phyloP scores from a whole-genome alignment of 805 yeast genomes.

The Candida sphagnicola region DNA sequence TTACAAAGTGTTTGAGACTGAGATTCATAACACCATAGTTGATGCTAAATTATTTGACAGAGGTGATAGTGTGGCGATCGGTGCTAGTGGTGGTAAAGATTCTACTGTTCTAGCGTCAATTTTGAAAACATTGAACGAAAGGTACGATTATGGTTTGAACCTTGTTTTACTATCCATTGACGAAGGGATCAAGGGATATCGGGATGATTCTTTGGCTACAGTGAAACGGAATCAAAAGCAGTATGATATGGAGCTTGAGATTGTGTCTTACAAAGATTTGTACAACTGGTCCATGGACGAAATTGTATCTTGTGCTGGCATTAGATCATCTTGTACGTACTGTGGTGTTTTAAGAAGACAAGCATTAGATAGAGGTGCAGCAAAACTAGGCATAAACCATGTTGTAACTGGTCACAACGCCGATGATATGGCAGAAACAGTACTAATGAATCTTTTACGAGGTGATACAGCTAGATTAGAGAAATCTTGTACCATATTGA shows the following conservation, averaged over 20 bases:
- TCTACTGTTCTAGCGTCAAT: constrained; percentile 92
- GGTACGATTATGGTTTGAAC: constrained; percentile 84
- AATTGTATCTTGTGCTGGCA: constrained; percentile 91
- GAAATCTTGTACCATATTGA: constrained; percentile 80
- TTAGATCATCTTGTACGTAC: constrained; percentile 91
- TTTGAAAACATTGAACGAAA: constrained; percentile 79
- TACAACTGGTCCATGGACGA: constrained; percentile 99
- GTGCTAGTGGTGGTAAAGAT: constrained; percentile 99
- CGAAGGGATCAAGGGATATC: constrained; percentile 94
- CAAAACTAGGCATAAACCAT: constrained; percentile 76
- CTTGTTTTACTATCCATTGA: constrained; percentile 83
- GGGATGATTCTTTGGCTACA: constrained; percentile 96
- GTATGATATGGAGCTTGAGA: constrained; percentile 72
- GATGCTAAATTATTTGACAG: constrained; percentile 62
- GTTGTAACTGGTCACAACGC: constrained; percentile 99
- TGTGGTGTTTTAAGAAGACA: constrained; percentile 97
- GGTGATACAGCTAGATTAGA: constrained; percentile 96
- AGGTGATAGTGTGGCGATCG: constrained; percentile 92
- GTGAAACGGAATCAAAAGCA: constrained; percentile 90
- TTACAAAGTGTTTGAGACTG: constrained; percentile 87
- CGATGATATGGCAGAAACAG: constrained; percentile 99
- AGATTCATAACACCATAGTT: constrained; percentile 85
- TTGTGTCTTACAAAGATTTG: constrained; percentile 80
- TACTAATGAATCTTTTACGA: constrained; percentile 85
- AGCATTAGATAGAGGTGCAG: constrained; percentile 94